Conservation (phyloP, 257 asterid species). For the Fraxinus anomala region DNA sequence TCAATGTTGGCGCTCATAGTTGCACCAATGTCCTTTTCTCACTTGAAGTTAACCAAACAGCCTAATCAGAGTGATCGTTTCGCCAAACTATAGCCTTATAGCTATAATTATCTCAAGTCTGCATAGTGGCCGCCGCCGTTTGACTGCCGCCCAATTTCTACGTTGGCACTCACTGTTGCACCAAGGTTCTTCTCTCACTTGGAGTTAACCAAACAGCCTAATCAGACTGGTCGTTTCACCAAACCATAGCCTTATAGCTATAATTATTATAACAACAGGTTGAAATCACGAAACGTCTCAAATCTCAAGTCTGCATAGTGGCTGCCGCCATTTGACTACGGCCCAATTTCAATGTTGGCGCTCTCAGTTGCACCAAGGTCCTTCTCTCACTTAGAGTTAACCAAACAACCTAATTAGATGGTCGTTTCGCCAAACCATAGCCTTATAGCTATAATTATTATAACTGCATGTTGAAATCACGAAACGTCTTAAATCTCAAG, state of each 20-base stretch:
- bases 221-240: no score
- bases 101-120: not conserved
- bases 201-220: no score
- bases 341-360: no score
- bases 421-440: not conserved
- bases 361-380: no score
- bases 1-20: not conserved
- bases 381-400: no score
- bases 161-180: slow-evolving; percentile 2
- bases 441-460: not conserved
- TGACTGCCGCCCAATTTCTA: not conserved
- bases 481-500: not conserved
- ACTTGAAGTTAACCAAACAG: no score
- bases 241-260: no score
- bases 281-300: no score
- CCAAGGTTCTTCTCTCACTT: not conserved
- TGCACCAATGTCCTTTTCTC: not conserved
- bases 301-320: no score
- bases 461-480: not conserved
- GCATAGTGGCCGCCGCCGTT: not conserved
- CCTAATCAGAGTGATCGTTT: not conserved
- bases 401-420: not conserved
- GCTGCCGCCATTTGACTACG: no score
- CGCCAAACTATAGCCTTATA: not conserved
- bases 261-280: no score